Evolutionary conservation across 2,329 filamentous ascomycete genomes (phyloP), one percentile per base, ranked within the genome.

Genomic region (Cadophora sp.): DNA sequence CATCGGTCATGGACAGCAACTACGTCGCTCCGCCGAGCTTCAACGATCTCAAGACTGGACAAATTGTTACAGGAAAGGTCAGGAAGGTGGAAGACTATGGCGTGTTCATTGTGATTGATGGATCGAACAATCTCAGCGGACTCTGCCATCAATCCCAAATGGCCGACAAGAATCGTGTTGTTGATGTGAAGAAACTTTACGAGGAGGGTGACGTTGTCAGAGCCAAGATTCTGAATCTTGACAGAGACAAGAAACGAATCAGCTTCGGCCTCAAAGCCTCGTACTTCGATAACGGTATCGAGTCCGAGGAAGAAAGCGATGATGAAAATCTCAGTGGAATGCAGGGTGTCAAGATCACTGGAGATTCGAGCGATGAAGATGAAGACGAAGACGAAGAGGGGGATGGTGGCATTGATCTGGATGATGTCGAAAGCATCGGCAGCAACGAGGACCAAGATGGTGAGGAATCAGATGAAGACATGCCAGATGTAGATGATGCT

Each of bases 61-160:
- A 97, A 78, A 82, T 94, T 39, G 86, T 99, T 41, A 97, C 92
- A 14, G 96, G 94, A 59, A 97, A 93, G 76, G 88, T 99, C 65
- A 90, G 94, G 74, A 97, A 96, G 79, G 94, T 98, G 1, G 93
- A 97, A 76, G 92, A 97, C 39, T 99, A 94, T 77, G 96, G 96
- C 71, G 95, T 95, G 5, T 99, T 99, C 78, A 91, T 99, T 73
- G 87, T 96, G 51, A 83, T 99, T 22, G 93, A 97, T 78, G 89
- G 91, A 68, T 96, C 94, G 4, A 85, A 87, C 64, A 97, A 97
- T 73, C 88, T 99, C 69, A 97, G 95, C 73, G 96, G 96, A 69
- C 85, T 99, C 11, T 98, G 95, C 78, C 96, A 99, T 78, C 88
- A 92, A 69, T 95, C 89, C 70, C 91, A 99, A 78, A 94, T 99